Conservation (phyloP, 2,329 filamentous ascomycete genomes). For the Cladophialophora exuberans region DNA sequence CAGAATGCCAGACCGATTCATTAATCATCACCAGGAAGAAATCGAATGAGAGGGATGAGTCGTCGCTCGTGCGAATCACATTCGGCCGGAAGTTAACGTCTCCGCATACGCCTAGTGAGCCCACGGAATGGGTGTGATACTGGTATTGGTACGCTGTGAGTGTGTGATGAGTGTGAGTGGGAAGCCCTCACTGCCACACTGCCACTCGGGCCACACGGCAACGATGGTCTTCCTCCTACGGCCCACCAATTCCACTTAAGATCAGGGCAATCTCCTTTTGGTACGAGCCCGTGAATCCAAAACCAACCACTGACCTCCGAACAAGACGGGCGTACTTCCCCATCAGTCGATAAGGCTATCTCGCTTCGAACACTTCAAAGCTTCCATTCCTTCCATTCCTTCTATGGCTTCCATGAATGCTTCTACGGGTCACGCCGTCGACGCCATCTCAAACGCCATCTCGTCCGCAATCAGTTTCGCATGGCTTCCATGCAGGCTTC, state of each 20-base stretch:
- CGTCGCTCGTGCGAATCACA: constrained; percentile 5
- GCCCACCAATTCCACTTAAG: too few species aligned
- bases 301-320: too few species aligned
- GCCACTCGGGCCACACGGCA: too few species aligned
- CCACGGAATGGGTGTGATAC: too few species aligned
- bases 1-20: neutral
- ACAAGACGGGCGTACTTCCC: constrained; percentile 8
- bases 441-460: constrained; percentile 5
- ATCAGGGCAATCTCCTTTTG: too few species aligned
- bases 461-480: neutral
- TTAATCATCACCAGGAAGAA: constrained; percentile 5
- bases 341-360: constrained; percentile 1
- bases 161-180: too few species aligned
- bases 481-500: neutral
- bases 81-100: neutral
- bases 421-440: neutral
- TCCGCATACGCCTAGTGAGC: neutral
- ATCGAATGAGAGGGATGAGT: constrained; percentile 6
- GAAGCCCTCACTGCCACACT: too few species aligned
- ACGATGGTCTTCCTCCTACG: too few species aligned
- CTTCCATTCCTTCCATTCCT: constrained; percentile 10
- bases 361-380: constrained; percentile 5
- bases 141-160: too few species aligned
- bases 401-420: too few species aligned
- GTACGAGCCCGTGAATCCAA: too few species aligned